Evolutionary conservation across 306 rosid species (phyloP).

Genomic region (Comarum palustre): DNA sequence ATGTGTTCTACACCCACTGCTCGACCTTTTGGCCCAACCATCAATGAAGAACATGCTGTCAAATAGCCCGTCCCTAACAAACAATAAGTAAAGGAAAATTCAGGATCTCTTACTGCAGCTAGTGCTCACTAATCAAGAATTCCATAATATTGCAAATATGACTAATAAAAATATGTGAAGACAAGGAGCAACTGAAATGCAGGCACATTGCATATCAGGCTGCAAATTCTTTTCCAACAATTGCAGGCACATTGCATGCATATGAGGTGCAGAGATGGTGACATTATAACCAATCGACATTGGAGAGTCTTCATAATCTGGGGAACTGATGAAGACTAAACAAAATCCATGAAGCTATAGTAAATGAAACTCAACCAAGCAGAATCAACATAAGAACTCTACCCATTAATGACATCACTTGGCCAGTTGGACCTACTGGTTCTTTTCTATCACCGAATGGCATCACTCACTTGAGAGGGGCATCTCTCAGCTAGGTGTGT

Average conservation of each 20-base stretch:
- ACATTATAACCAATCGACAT: slow-evolving; percentile 81
- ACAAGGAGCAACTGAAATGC: background rate
- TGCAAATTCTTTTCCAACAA: slow-evolving; percentile 75
- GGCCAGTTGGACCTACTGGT: background rate
- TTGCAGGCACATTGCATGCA: slow-evolving; percentile 94
- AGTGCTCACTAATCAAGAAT: background rate
- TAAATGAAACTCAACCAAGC: background rate
- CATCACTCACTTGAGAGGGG: background rate
- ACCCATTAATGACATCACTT: background rate
- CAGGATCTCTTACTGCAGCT: slow-evolving; percentile 8
- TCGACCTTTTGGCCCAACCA: slow-evolving; percentile 85
- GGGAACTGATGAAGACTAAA: too few relatives aligned
- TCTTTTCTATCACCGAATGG: background rate
- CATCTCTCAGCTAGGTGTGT: too few relatives aligned
- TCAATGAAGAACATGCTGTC: slow-evolving; percentile 87
- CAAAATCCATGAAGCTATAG: too few relatives aligned
- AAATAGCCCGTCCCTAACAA: slow-evolving; percentile 82
- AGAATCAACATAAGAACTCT: background rate
- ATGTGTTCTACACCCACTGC: slow-evolving; percentile 89
- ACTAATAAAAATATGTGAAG: background rate
- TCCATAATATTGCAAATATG: background rate
- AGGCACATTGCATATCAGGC: slow-evolving; percentile 82
- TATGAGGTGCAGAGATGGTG: slow-evolving; percentile 97
- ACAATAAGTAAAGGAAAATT: slow-evolving; percentile 5
- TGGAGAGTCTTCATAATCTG: slow-evolving; percentile 79